Evolutionary conservation across 306 rosid genomes (phyloP).

Genomic region (Quercus robur): DNA sequence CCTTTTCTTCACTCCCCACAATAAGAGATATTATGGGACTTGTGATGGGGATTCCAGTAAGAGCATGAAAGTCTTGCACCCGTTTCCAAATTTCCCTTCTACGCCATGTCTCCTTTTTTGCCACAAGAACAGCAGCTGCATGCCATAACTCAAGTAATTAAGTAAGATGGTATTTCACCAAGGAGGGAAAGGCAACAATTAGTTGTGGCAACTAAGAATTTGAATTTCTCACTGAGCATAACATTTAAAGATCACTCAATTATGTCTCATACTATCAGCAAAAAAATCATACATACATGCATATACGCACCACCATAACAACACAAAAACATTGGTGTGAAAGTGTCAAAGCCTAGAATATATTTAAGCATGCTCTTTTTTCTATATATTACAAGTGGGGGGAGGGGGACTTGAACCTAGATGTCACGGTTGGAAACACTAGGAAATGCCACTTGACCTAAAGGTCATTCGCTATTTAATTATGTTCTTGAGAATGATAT

Average conservation of each 20-base stretch:
- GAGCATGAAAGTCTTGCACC: constrained; percentile 69
- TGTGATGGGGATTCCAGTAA: constrained; percentile 82
- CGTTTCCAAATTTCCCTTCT: constrained; percentile 69
- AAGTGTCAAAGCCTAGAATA: too few species aligned
- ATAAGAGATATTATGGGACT: constrained; percentile 88
- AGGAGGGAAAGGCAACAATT: constrained; percentile 7
- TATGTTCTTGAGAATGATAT: too few species aligned
- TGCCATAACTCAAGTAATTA: constrained; percentile 22
- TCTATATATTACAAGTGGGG: too few species aligned
- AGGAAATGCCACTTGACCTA: too few species aligned
- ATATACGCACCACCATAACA: not conserved
- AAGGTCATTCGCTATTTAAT: too few species aligned
- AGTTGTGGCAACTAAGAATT: not conserved
- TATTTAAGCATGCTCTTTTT: too few species aligned
- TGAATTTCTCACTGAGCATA: not conserved
- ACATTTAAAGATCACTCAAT: not conserved
- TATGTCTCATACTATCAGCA: not conserved
- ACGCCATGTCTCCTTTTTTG: constrained; percentile 80
- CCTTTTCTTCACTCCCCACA: constrained; percentile 84
- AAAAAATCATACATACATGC: not conserved
- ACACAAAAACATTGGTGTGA: too few species aligned
- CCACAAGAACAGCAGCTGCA: constrained; percentile 82
- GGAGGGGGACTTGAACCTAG: too few species aligned
- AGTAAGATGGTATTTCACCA: not conserved
- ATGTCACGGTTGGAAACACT: too few species aligned